A percentile compares a stretch with the other conserved stretches of the same genome.
Evolutionary conservation across 208 protist genomes (phyloP).

Genomic region (Acanthamoeba lenticulata): DNA sequence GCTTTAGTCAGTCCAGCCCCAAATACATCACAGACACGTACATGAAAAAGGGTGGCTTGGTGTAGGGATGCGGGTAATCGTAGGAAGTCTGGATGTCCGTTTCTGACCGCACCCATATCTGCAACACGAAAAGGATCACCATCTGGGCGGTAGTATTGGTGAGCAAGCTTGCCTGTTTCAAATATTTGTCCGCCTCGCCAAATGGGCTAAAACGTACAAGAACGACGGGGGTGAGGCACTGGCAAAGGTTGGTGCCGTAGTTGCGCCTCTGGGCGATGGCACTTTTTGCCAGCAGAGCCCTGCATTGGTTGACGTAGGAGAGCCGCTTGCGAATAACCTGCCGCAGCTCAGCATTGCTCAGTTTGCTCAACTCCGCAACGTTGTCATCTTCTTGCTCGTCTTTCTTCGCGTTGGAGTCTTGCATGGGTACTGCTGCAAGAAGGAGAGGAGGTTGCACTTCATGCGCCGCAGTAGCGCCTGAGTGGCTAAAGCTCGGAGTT

Average conservation of each 20-base stretch:
- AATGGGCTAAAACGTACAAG: neutral
- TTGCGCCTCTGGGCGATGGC: slow-evolving; percentile 32
- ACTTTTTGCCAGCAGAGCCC: slow-evolving; percentile 51
- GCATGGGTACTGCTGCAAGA: no score
- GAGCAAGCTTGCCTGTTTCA: neutral
- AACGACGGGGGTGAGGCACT: slow-evolving; percentile 26
- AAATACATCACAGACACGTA: neutral
- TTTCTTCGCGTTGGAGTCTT: no score
- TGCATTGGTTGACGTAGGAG: slow-evolving; percentile 1
- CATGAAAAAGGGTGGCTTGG: slow-evolving; percentile 1
- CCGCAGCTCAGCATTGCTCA: neutral
- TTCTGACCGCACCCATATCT: neutral
- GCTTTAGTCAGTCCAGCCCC: neutral
- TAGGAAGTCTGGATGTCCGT: neutral
- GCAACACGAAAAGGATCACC: slow-evolving; percentile 46
- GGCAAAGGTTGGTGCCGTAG: slow-evolving; percentile 43
- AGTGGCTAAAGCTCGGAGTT: no score
- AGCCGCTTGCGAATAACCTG: neutral
- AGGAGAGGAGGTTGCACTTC: no score
- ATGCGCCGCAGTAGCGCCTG: no score
- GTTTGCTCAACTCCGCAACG: neutral
- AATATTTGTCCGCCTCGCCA: no score
- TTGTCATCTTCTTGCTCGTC: no score
- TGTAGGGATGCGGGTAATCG: neutral
- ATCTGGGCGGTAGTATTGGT: neutral